These are phyloP conservation scores for Malus hybrid DNA, from an alignment of 331 rosid genomes.

Conservation along the genomic window DNA sequence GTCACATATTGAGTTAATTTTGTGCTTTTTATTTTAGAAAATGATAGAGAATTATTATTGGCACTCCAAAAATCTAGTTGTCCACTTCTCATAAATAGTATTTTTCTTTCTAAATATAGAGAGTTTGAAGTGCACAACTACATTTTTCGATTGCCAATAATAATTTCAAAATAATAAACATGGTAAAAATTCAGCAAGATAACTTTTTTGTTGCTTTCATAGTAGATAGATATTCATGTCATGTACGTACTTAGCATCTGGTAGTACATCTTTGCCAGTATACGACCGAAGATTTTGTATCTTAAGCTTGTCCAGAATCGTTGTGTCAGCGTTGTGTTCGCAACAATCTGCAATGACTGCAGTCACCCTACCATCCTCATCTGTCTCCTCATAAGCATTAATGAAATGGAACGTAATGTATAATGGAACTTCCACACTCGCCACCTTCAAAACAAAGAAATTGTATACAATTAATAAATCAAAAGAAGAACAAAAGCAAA, in stretches of 20 bases:
- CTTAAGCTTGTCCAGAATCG: conserved; percentile 63
- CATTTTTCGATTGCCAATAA: too few species aligned
- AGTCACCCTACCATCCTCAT: conserved; percentile 73
- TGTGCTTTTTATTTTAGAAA: too few species aligned
- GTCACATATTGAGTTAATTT: background rate
- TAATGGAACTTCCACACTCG: conserved; percentile 86
- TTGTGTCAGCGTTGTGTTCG: conserved; percentile 63
- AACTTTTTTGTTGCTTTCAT: background rate
- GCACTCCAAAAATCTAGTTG: too few species aligned
- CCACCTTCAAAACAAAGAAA: conserved; percentile 41
- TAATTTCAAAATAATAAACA: background rate
- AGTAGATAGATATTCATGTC: background rate
- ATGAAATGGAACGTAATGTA: conserved; percentile 83
- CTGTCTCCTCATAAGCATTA: conserved; percentile 81
- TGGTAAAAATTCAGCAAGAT: background rate
- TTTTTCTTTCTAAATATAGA: too few species aligned
- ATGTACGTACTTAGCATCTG: conserved; percentile 63
- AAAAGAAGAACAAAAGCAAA: background rate
- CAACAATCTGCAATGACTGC: conserved; percentile 74
- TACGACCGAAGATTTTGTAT: conserved; percentile 57
- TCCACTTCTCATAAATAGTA: too few species aligned
- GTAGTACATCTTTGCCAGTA: conserved; percentile 54
- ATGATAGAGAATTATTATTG: background rate
- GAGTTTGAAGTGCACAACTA: too few species aligned
- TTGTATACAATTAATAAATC: background rate